These are phyloP conservation scores for Xerocomellus chrysenteron DNA, from an alignment of 768 basidiomycete species.

Conservation along the genomic window DNA sequence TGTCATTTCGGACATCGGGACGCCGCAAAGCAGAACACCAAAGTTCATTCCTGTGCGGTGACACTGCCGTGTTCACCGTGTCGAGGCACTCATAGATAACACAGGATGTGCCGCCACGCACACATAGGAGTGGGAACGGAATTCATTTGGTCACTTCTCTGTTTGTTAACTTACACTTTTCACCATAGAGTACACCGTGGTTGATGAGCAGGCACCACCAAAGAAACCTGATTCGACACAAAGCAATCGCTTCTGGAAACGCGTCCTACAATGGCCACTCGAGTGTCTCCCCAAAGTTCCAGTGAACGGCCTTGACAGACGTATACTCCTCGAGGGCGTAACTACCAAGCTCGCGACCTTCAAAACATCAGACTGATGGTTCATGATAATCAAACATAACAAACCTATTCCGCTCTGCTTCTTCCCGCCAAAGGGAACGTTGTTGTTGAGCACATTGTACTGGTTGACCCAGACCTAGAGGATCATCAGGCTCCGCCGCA, in stretches of 20 bases:
- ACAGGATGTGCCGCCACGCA: background rate
- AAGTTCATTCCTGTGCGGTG: conserved; percentile 14
- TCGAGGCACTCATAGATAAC: conserved; percentile 1
- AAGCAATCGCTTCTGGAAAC: background rate
- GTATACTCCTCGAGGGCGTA: conserved; percentile 85
- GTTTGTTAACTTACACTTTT: conserved; percentile 19
- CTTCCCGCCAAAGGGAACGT: conserved; percentile 94
- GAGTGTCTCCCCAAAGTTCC: conserved; percentile 82
- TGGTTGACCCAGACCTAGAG: conserved; percentile 88
- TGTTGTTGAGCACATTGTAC: conserved; percentile 79
- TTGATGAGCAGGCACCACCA: background rate
- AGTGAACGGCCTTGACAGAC: conserved; percentile 78
- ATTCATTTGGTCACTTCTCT: conserved; percentile 10
- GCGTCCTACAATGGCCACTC: conserved; percentile 67
- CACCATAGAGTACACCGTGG: conserved; percentile 6
- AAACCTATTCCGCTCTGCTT: conserved; percentile 87
- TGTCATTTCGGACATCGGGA: conserved; percentile 15
- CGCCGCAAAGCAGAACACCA: background rate
- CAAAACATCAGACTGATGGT: conserved; percentile 7
- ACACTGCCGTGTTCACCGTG: conserved; percentile 3
- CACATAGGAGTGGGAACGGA: conserved; percentile 2
- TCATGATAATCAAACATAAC: background rate
- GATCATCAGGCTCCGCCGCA: conserved; percentile 4
- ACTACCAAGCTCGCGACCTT: conserved; percentile 86
- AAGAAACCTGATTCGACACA: background rate